Percentiles rank a stretch among this genome's conserved stretches.
These are phyloP conservation scores for Helichrysum umbraculigerum DNA, from an alignment of 129 eudicot genomes.

Conservation along the genomic window DNA sequence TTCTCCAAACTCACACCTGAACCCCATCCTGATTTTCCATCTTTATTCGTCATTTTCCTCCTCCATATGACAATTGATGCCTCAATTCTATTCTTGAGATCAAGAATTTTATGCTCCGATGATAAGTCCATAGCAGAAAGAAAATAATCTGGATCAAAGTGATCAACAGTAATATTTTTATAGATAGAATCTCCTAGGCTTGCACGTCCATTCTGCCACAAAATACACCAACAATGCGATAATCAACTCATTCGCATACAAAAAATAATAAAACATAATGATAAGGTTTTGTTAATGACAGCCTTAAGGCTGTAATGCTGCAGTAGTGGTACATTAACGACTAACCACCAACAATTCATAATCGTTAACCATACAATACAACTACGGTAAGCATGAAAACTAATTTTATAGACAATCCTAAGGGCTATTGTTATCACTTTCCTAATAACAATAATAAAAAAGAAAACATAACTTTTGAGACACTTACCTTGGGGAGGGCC, in stretches of 20 bases:
- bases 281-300: not conserved
- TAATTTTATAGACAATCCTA: too few species aligned
- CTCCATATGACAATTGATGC: constrained; percentile 95
- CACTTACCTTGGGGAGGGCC: constrained; percentile 86
- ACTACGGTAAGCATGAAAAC: too few species aligned
- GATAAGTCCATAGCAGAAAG: constrained; percentile 68
- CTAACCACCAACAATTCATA: not conserved
- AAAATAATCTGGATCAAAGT: constrained; percentile 73
- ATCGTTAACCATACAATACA: not conserved
- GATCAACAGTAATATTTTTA: constrained; percentile 74
- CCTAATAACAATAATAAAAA: too few species aligned
- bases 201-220: constrained; percentile 78
- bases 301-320: not conserved
- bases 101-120: constrained; percentile 83
- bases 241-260: not conserved
- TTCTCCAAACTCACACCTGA: constrained; percentile 82
- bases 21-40: constrained; percentile 88
- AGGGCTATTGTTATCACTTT: too few species aligned
- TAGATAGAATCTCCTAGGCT: constrained; percentile 87
- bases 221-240: not conserved
- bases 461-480: not conserved
- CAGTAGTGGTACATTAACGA: not conserved
- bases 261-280: not conserved
- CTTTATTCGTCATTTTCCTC: constrained; percentile 85
- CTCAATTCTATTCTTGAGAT: constrained; percentile 88